These are phyloP conservation scores for Ploettnerulaceae sp. DNA, from an alignment of 2,329 filamentous ascomycete species.

Conservation along the genomic window DNA sequence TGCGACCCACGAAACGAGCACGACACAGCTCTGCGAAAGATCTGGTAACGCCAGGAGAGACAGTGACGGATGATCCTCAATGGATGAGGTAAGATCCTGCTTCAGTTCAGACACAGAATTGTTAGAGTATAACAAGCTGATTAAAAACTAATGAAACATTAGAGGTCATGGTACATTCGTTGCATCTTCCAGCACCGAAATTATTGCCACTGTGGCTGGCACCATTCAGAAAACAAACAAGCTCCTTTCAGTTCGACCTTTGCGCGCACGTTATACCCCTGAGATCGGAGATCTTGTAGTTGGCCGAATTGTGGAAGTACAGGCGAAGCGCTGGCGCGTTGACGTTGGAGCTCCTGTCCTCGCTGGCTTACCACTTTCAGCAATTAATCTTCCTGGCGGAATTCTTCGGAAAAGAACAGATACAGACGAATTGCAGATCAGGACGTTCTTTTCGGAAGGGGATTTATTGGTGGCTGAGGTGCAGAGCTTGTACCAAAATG, in stretches of 20 bases:
- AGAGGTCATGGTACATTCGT: conserved; percentile 92
- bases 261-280: conserved; percentile 88
- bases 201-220: conserved; percentile 86
- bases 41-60: conserved; percentile 83
- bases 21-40: conserved; percentile 36
- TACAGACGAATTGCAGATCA: conserved; percentile 94
- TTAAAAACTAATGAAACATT: conserved; percentile 22
- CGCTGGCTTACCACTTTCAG: conserved; percentile 76
- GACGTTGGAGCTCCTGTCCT: conserved; percentile 87
- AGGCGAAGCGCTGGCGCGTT: conserved; percentile 88
- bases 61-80: conserved; percentile 86
- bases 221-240: conserved; percentile 94
- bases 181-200: conserved; percentile 56
- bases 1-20: conserved; percentile 41
- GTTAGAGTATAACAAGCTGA: neutral
- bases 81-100: conserved; percentile 70
- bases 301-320: conserved; percentile 91
- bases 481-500: conserved; percentile 81
- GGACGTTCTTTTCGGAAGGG: conserved; percentile 94
- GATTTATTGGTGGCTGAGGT: conserved; percentile 94
- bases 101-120: neutral
- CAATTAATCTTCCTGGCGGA: conserved; percentile 92
- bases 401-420: conserved; percentile 88
- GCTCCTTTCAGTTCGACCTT: conserved; percentile 82
- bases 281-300: conserved; percentile 96